Base-by-base conservation (phyloP, 2,329 filamentous ascomycete genomes). In the Aspergillus tanneri region DNA sequence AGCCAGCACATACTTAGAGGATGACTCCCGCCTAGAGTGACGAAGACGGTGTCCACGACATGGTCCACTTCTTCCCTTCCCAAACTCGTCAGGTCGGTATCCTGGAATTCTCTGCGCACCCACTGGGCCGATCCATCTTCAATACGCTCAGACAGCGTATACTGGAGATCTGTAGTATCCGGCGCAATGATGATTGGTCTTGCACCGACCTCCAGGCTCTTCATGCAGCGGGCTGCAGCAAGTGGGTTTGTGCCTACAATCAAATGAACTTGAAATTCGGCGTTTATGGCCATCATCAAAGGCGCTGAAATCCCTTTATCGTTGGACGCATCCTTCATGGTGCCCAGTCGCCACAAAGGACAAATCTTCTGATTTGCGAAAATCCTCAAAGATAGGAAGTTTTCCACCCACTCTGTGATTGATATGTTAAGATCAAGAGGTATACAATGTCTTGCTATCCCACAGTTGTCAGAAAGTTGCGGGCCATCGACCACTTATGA, bases 1-100 rank as follows among this genome's bases (percentile, higher is more conserved):
- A 21, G 21, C 23, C 30, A 27, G 77, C 71, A 55, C 74, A 60
- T 62, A 84, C 76, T 68, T 57, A 75, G 65, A 60, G 57, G 72
- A 67, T 77, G 70, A 52, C 72, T 77, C 28, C 73, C 72, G 30
- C 76, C 77, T 19, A 75, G 63, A 1, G 90, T 96, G 28, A 97
- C 84, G 69, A 97, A 97, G 30, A 99, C 93, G 46, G 88, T 87
- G 68, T 99, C 93, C 12, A 96, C 92, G 4, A 95, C 82, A 45
- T 73, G 65, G 53, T 82, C 84, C 8, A 96, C 85, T 49, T 95
- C 89, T 32, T 83, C 78, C 43, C 93, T 80, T n/a, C 93, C 93
- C 2, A 96, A 73, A 1, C 77, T 83, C 32, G 83, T 84, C 44
- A 96, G 69, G 65, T 96, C 87, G 0, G 74, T 71, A 28, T 92